Evolutionary conservation across 2,329 filamentous ascomycete genomes (phyloP).

Genomic region (Ceratocystiopsis brevicomis): DNA sequence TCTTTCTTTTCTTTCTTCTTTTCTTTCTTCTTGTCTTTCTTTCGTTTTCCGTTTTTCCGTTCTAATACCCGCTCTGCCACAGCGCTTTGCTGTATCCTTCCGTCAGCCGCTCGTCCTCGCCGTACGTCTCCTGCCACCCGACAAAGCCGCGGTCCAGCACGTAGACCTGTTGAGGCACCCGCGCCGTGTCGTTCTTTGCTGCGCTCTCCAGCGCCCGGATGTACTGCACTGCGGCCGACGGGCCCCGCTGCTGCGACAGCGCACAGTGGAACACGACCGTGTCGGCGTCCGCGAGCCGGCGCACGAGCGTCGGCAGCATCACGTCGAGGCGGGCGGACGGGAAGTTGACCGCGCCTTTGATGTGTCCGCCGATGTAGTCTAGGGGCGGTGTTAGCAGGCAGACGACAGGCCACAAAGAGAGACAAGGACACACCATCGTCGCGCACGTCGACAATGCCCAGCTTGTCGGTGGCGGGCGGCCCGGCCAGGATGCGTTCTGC

Average conservation of each 20-base stretch:
- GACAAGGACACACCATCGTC: constrained; percentile 44
- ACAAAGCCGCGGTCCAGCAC: constrained; percentile 72
- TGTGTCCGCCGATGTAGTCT: constrained; percentile 88
- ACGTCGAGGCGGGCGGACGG: constrained; percentile 56
- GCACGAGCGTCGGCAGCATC: constrained; percentile 64
- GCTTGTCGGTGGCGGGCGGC: constrained; percentile 22
- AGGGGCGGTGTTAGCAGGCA: neutral
- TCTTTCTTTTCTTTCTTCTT: no score
- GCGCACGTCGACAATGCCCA: constrained; percentile 75
- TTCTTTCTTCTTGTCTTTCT: no score
- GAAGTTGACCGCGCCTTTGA: constrained; percentile 55
- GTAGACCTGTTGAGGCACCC: constrained; percentile 47
- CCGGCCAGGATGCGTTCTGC: constrained; percentile 42
- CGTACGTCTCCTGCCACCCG: constrained; percentile 74
- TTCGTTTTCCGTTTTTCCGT: no score
- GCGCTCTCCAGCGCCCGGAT: constrained; percentile 36
- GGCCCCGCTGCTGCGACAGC: constrained; percentile 77
- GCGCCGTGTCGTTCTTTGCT: constrained; percentile 9
- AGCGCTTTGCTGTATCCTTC: constrained; percentile 71
- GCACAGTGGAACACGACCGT: constrained; percentile 90
- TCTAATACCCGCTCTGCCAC: constrained; percentile 33
- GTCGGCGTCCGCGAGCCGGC: constrained; percentile 56
- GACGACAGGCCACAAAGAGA: neutral
- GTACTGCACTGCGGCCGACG: constrained; percentile 66
- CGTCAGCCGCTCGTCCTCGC: constrained; percentile 60